phyloP scores from a whole-genome alignment of 2,329 filamentous ascomycete species.

The Ophiocordyceps robertsii region DNA sequence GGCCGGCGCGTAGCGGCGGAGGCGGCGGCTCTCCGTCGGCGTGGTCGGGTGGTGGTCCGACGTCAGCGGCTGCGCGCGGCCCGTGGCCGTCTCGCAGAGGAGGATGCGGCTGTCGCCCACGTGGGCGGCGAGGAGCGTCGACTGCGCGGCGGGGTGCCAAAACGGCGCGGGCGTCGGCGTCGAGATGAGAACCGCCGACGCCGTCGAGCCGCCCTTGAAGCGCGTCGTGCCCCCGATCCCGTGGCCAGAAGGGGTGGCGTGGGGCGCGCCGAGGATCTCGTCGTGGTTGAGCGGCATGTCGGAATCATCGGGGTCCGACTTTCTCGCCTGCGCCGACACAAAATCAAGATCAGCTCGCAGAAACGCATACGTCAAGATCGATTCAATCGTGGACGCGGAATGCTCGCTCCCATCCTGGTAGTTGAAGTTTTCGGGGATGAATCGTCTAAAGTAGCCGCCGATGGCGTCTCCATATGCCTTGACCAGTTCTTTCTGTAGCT shows the following conservation, averaged over 20 bases:
- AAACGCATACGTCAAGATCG: constrained; percentile 82
- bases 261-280: constrained; percentile 60
- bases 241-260: constrained; percentile 39
- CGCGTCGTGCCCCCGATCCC: constrained; percentile 61
- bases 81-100: constrained; percentile 75
- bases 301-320: constrained; percentile 59
- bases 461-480: constrained; percentile 70
- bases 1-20: constrained; percentile 68
- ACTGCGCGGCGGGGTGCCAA: constrained; percentile 82
- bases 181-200: constrained; percentile 78
- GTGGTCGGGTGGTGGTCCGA: constrained; percentile 88
- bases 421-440: constrained; percentile 66
- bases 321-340: constrained; percentile 73
- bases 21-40: constrained; percentile 67
- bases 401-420: constrained; percentile 20
- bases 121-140: constrained; percentile 75
- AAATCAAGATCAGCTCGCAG: constrained; percentile 91
- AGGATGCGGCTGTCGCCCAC: constrained; percentile 88
- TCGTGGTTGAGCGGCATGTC: constrained; percentile 75
- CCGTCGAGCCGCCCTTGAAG: constrained; percentile 90
- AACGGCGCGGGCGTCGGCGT: constrained; percentile 86
- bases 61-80: constrained; percentile 67
- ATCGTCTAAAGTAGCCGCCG: constrained; percentile 88
- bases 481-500: constrained; percentile 59
- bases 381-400: constrained; percentile 49